Conservation (phyloP, 805 yeast species). For the Sungouiella blattae region DNA sequence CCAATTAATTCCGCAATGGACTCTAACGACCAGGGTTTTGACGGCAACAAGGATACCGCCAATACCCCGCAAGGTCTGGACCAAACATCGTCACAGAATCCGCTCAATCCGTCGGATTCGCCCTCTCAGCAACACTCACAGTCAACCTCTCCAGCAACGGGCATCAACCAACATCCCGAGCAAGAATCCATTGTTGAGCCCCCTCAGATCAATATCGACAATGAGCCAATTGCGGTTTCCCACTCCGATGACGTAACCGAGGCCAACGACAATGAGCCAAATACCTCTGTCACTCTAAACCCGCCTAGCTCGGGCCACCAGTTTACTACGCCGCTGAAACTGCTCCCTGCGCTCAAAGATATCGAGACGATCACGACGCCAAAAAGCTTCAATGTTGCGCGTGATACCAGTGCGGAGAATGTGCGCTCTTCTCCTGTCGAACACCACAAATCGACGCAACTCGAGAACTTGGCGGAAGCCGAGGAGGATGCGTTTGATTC, state of each 20-base stretch:
- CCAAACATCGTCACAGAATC: no score
- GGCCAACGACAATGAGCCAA: conserved; percentile 11
- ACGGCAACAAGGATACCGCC: no score
- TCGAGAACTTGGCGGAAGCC: conserved; percentile 10
- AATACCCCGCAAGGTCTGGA: no score
- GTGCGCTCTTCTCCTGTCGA: conserved; percentile 22
- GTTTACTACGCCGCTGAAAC: conserved; percentile 40
- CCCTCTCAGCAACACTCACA: no score
- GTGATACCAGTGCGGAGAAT: conserved; percentile 19
- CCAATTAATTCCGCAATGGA: conserved; percentile 1
- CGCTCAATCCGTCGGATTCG: no score
- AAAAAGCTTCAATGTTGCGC: conserved; percentile 38
- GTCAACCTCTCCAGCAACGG: no score
- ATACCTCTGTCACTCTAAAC: conserved; percentile 6
- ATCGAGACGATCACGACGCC: conserved; percentile 41
- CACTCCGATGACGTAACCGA: no score
- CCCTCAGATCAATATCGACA: no score
- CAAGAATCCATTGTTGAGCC: no score
- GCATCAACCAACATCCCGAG: no score
- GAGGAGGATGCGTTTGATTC: conserved; percentile 11
- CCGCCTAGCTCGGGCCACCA: conserved; percentile 8
- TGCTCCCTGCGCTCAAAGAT: conserved; percentile 40
- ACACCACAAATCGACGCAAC: conserved; percentile 7
- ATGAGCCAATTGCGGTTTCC: no score
- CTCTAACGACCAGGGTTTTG: neutral